Percentiles rank a stretch among this genome's conserved stretches.
Conservation (phyloP, 306 rosid genomes). For the Biancaea sappan region DNA sequence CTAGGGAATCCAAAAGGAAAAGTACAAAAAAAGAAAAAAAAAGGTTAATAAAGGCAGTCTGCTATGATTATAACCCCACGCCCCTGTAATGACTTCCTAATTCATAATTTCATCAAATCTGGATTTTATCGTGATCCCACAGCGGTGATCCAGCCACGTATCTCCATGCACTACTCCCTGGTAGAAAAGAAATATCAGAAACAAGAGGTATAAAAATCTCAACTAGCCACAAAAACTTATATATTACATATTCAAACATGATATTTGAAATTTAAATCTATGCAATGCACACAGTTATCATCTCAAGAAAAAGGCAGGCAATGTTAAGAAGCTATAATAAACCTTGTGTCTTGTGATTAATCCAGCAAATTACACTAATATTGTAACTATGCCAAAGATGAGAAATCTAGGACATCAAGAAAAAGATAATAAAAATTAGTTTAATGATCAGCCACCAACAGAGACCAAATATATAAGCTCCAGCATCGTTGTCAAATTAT, state of each 20-base stretch:
- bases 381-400: slow-evolving; percentile 8
- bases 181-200: neutral
- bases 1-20: neutral
- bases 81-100: slow-evolving; percentile 15
- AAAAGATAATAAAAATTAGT: slow-evolving; percentile 20
- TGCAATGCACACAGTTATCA: slow-evolving; percentile 2
- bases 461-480: slow-evolving; percentile 8
- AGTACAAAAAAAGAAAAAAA: neutral
- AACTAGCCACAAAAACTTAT: neutral
- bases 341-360: neutral
- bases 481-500: slow-evolving; percentile 1
- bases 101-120: slow-evolving; percentile 26
- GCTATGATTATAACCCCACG: slow-evolving; percentile 21
- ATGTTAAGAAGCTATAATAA: too few species aligned
- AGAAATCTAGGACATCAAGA: slow-evolving; percentile 19
- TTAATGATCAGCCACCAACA: slow-evolving; percentile 3
- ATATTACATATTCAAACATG: slow-evolving; percentile 11
- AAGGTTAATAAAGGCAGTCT: slow-evolving; percentile 10
- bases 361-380: slow-evolving; percentile 9
- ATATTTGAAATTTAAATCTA: slow-evolving; percentile 8
- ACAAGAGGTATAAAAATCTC: neutral
- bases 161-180: slow-evolving; percentile 44
- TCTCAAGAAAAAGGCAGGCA: neutral
- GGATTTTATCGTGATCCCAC: slow-evolving; percentile 35
- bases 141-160: slow-evolving; percentile 22